Evolutionary conservation across 108 stramenopile genomes (phyloP), one percentile per base, ranked within the genome.

Genomic region (Nitzschia inconspicua): DNA sequence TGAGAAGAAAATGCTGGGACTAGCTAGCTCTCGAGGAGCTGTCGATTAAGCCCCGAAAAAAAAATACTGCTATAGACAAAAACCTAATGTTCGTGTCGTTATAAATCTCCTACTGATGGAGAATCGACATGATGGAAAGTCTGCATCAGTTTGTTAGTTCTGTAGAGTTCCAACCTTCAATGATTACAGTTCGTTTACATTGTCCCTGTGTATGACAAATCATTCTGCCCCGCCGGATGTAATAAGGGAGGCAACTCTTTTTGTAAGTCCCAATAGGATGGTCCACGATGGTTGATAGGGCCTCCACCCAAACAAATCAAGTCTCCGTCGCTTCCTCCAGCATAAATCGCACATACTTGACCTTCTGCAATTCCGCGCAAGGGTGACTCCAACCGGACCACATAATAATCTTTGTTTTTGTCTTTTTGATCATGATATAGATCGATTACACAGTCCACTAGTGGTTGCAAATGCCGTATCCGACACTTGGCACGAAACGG

Each of bases 301-400:
- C 91, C 91, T 26, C 91, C 91, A 20, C 91, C 91, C 16, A 93
- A 70, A 68, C 91, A 93, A 14, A 93, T 61, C 41, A 88, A 47
- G 34, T 54, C 53, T 34, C 86, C 86, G 50, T 70, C 65, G 6
- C 28, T 25, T 9, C 80, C 84, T 5, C 52, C 39, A 3, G 76
- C 73, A 59, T 93, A 93, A 32, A 93, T 32, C 18, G 74, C 84
- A 24, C 82, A 79, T 3, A 78, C 78, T 64, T 93, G 91, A 29
- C 91, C 91, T 3, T 79, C 73, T 44, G 91, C 86, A 39, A 89
- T 76, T 11, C 80, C 91, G 42, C 91, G 74, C 32, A 89, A 69
- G 2, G 91, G 86, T 24, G 44, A 29, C 50, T 75, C 70, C 47
- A 88, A 83, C 27, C 44, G n/a, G 42, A 55, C 66, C 63, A 44